Evolutionary conservation across 345 rosid species (phyloP).

Genomic region (Pelargonium nanum): DNA sequence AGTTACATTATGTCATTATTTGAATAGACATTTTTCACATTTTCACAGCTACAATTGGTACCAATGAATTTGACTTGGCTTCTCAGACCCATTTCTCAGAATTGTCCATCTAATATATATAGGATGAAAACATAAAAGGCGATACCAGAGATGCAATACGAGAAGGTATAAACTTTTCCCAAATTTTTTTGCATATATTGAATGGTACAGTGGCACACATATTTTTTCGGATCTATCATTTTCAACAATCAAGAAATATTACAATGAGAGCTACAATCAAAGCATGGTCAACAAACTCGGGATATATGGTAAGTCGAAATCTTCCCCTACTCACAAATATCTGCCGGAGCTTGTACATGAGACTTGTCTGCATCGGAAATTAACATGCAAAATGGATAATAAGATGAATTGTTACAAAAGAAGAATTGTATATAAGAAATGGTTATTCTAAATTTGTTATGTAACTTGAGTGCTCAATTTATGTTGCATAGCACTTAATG

Average conservation of each 20-base stretch:
- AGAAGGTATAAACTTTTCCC: too few relatives aligned
- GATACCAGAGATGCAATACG: too few relatives aligned
- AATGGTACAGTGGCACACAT: too few relatives aligned
- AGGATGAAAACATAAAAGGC: too few relatives aligned
- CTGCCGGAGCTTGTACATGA: slow-evolving; percentile 82
- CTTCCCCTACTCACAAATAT: slow-evolving; percentile 44
- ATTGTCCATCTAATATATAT: too few relatives aligned
- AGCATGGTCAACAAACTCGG: slow-evolving; percentile 37
- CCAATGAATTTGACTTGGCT: too few relatives aligned
- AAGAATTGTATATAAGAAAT: not conserved
- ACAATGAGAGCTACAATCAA: slow-evolving; percentile 54
- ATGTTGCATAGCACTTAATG: not conserved
- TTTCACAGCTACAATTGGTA: too few relatives aligned
- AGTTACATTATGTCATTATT: too few relatives aligned
- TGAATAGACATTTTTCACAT: too few relatives aligned
- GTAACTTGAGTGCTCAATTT: not conserved
- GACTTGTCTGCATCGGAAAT: slow-evolving; percentile 60
- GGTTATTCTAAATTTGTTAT: not conserved
- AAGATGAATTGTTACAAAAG: too few relatives aligned
- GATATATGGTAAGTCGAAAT: slow-evolving; percentile 71
- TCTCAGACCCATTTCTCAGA: too few relatives aligned
- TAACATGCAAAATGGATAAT: not conserved
- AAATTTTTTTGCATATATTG: too few relatives aligned
- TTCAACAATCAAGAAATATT: slow-evolving; percentile 45
- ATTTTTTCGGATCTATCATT: not conserved